phyloP scores from a whole-genome alignment of 2,329 filamentous ascomycete species.

The Fusarium sp. region DNA sequence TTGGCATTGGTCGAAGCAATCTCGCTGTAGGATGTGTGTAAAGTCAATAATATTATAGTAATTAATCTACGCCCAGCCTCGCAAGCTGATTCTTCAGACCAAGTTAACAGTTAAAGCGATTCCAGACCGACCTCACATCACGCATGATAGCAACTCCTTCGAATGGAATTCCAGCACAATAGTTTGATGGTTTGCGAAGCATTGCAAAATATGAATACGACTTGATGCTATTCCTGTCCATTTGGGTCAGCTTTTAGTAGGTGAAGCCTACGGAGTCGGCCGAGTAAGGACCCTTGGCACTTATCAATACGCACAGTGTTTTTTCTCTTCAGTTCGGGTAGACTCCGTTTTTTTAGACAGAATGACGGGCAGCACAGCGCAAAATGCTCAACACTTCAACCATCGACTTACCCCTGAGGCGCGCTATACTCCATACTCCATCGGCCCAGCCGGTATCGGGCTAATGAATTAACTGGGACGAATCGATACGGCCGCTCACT shows the following conservation, averaged over 20 bases:
- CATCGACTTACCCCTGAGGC: slow-evolving; percentile 36
- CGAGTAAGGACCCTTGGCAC: slow-evolving; percentile 22
- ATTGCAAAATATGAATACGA: slow-evolving; percentile 8
- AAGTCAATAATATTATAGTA: not conserved
- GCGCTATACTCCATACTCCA: slow-evolving; percentile 38
- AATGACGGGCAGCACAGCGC: slow-evolving; percentile 31
- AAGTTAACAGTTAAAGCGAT: slow-evolving; percentile 2
- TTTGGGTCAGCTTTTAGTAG: slow-evolving; percentile 29
- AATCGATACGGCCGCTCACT: slow-evolving; percentile 27
- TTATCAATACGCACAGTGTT: slow-evolving; percentile 35
- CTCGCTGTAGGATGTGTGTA: slow-evolving; percentile 2
- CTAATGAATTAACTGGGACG: slow-evolving; percentile 19
- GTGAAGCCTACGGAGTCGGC: slow-evolving; percentile 33
- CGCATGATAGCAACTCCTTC: not conserved
- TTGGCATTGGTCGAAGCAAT: slow-evolving; percentile 15
- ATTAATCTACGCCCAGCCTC: slow-evolving; percentile 8
- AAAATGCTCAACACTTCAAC: slow-evolving; percentile 12
- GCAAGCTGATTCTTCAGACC: slow-evolving; percentile 16
- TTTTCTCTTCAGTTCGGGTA: slow-evolving; percentile 20
- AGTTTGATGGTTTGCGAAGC: slow-evolving; percentile 8
- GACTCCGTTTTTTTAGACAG: slow-evolving; percentile 26
- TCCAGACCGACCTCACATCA: not conserved
- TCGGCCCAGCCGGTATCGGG: slow-evolving; percentile 41
- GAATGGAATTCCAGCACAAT: not conserved
- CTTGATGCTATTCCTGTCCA: slow-evolving; percentile 20